These are phyloP conservation scores for Sclerotinia borealis DNA, from an alignment of 2,329 filamentous ascomycete genomes.

Conservation along the genomic window DNA sequence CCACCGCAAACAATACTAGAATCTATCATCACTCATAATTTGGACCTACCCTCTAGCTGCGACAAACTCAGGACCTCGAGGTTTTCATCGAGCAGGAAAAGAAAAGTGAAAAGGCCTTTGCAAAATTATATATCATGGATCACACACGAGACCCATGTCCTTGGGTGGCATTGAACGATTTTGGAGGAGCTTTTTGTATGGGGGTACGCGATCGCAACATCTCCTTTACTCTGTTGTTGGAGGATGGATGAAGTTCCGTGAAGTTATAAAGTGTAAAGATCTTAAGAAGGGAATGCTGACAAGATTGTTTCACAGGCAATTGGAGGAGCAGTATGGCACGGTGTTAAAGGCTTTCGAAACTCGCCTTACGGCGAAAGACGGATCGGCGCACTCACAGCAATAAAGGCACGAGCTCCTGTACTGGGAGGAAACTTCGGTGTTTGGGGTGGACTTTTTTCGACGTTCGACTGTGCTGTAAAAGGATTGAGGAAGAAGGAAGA, in stretches of 20 bases:
- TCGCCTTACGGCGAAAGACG: conserved; percentile 88
- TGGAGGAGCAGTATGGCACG: conserved; percentile 87
- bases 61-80: background rate
- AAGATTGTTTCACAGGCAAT: conserved; percentile 48
- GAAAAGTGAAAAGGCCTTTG: background rate
- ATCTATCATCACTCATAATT: background rate
- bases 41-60: background rate
- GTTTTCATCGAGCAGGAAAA: background rate
- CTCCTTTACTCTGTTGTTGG: background rate
- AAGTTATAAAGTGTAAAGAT: background rate
- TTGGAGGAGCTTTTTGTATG: conserved; percentile 95
- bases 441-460: conserved; percentile 94
- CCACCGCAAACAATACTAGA: background rate
- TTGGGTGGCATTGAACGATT: conserved; percentile 94
- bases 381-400: conserved; percentile 92
- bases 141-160: conserved; percentile 96
- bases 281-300: conserved; percentile 17
- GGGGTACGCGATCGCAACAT: conserved; percentile 58
- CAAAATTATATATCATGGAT: conserved; percentile 58
- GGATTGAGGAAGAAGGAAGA: conserved; percentile 94
- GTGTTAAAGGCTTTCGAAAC: conserved; percentile 90
- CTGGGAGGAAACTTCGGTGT: conserved; percentile 97
- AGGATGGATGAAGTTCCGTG: background rate
- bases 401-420: conserved; percentile 95
- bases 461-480: conserved; percentile 95